These are phyloP conservation scores for Fagus sylvatica DNA, from an alignment of 306 rosid species.

Conservation along the genomic window DNA sequence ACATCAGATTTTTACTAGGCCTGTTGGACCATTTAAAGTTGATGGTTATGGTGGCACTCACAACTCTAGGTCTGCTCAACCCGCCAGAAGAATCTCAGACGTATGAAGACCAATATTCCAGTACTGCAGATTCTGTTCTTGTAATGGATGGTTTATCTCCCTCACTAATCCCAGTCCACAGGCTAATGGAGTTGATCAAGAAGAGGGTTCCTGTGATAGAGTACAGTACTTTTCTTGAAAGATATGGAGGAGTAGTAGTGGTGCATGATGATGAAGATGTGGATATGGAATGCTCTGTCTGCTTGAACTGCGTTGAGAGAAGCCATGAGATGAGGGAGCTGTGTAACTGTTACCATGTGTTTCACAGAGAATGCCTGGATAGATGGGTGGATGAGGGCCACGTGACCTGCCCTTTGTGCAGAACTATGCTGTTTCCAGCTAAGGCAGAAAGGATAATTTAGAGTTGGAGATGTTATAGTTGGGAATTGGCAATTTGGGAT, in stretches of 20 bases:
- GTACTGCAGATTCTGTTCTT: constrained; percentile 1
- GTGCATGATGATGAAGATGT: neutral
- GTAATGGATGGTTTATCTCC: constrained; percentile 15
- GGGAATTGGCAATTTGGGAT: too few species aligned
- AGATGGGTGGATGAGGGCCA: constrained; percentile 32
- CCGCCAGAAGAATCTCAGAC: neutral
- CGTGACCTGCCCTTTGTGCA: constrained; percentile 38
- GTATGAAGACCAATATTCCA: neutral
- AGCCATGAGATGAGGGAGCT: constrained; percentile 32
- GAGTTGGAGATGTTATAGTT: too few species aligned
- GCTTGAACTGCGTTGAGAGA: constrained; percentile 32
- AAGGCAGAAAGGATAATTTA: neutral
- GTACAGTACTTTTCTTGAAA: constrained; percentile 3
- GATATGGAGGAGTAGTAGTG: neutral
- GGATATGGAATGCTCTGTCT: constrained; percentile 9
- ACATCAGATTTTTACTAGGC: neutral
- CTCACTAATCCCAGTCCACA: constrained; percentile 9
- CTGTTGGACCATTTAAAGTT: neutral
- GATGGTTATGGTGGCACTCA: neutral
- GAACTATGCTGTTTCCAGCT: constrained; percentile 27
- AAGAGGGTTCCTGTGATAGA: constrained; percentile 22
- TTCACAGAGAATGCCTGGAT: constrained; percentile 33
- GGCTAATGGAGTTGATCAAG: constrained; percentile 24
- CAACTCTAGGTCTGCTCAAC: constrained; percentile 15
- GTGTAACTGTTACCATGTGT: constrained; percentile 29